Conservation (phyloP, 805 yeast genomes). For the Wickerhamiella brachini region DNA sequence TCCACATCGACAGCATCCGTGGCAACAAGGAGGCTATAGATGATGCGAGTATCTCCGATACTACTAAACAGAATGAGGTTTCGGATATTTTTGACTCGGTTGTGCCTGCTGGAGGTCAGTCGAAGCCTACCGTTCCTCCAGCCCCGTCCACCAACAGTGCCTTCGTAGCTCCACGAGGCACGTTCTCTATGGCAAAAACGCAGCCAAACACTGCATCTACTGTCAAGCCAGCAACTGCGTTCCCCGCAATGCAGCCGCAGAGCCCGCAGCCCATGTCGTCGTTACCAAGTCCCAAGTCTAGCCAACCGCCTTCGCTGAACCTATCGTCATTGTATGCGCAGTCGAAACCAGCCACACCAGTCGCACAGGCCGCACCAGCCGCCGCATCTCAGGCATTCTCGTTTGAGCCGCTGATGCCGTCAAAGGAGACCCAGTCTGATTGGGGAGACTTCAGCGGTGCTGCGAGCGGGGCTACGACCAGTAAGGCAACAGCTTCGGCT, state of each 20-base stretch:
- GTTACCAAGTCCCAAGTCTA: neutral
- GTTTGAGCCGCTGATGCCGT: neutral
- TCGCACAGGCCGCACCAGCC: too few species aligned
- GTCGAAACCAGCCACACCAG: neutral
- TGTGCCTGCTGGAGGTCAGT: too few species aligned
- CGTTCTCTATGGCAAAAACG: neutral
- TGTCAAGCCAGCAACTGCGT: neutral
- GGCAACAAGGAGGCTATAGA: constrained; percentile 6
- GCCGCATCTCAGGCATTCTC: neutral
- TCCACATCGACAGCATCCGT: constrained; percentile 21
- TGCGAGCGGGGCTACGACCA: too few species aligned
- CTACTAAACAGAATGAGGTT: neutral
- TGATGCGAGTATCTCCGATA: constrained; percentile 1
- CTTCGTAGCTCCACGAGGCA: neutral
- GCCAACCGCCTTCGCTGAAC: neutral
- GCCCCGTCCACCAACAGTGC: neutral
- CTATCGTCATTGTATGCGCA: neutral
- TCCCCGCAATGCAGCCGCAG: neutral
- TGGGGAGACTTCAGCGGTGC: neutral
- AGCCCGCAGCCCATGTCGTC: too few species aligned
- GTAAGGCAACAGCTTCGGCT: neutral
- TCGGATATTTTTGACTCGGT: neutral
- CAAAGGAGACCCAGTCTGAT: neutral
- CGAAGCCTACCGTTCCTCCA: too few species aligned
- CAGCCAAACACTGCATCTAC: neutral